These are phyloP conservation scores for Penicillium vulpinum DNA, from an alignment of 2,329 filamentous ascomycete genomes.

Conservation along the genomic window DNA sequence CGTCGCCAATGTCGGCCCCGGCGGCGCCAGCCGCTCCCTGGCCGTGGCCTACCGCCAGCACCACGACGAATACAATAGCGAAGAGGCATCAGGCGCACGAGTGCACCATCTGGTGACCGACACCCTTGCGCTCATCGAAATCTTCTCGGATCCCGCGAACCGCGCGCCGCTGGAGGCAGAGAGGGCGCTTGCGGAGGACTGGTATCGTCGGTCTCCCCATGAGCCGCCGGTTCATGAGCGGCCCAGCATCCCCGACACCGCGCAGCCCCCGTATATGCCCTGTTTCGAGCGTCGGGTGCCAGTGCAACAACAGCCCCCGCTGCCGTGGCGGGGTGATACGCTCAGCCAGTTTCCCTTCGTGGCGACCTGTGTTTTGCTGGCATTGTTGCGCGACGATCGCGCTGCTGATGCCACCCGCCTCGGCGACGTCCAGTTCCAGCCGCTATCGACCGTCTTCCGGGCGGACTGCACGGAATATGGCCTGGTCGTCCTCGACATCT, in stretches of 20 bases:
- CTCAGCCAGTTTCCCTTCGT: constrained; percentile 13
- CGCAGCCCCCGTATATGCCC: constrained; percentile 11
- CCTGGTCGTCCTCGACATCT: constrained; percentile 18
- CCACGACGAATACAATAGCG: constrained; percentile 1
- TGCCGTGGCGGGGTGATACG: constrained; percentile 12
- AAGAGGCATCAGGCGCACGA: neutral
- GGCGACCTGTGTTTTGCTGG: constrained; percentile 16
- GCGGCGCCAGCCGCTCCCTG: neutral
- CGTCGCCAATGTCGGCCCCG: constrained; percentile 2
- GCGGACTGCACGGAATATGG: constrained; percentile 18
- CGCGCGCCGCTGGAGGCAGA: constrained; percentile 17
- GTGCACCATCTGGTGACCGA: constrained; percentile 10
- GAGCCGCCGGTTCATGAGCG: constrained; percentile 6
- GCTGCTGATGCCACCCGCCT: neutral
- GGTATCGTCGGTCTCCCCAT: constrained; percentile 10
- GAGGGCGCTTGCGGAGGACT: constrained; percentile 15
- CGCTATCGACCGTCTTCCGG: constrained; percentile 16
- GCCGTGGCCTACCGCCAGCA: constrained; percentile 5
- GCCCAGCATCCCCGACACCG: constrained; percentile 12
- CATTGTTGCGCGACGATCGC: constrained; percentile 11
- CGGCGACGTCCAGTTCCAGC: constrained; percentile 19
- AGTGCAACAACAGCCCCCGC: constrained; percentile 9
- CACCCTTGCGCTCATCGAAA: constrained; percentile 13
- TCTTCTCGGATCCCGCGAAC: constrained; percentile 16
- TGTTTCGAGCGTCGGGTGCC: neutral